phyloP scores from a whole-genome alignment of 768 basidiomycete genomes.

The Pisolithus tinctorius region DNA sequence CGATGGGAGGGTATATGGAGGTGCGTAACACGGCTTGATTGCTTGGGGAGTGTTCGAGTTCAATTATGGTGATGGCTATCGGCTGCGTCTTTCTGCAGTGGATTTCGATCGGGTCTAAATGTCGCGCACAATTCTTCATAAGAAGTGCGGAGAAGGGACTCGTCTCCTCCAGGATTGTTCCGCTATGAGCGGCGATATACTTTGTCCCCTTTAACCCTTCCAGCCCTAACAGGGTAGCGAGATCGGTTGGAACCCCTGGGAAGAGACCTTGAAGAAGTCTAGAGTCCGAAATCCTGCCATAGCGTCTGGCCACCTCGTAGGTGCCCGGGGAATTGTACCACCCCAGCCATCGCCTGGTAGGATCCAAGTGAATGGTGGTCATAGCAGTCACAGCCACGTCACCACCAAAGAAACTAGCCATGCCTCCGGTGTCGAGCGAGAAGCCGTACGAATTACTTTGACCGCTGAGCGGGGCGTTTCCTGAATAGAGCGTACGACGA shows the following conservation, averaged over 20 bases:
- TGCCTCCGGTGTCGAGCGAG: slow-evolving; percentile 11
- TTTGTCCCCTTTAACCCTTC: slow-evolving; percentile 20
- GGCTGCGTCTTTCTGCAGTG: slow-evolving; percentile 10
- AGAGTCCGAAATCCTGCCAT: slow-evolving; percentile 6
- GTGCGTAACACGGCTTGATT: slow-evolving; percentile 8
- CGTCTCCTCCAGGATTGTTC: slow-evolving; percentile 20
- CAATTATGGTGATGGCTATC: slow-evolving; percentile 12
- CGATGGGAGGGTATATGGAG: slow-evolving; percentile 1
- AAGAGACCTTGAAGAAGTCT: slow-evolving; percentile 14
- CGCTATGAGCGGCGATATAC: slow-evolving; percentile 21
- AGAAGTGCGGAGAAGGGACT: slow-evolving; percentile 14
- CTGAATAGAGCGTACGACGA: background rate
- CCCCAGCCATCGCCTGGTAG: slow-evolving; percentile 15
- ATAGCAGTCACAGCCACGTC: slow-evolving; percentile 20
- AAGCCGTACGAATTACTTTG: background rate
- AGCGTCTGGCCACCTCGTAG: slow-evolving; percentile 17
- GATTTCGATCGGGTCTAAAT: slow-evolving; percentile 4
- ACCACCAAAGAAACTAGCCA: slow-evolving; percentile 20
- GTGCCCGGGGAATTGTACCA: slow-evolving; percentile 22
- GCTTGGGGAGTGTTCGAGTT: slow-evolving; percentile 5
- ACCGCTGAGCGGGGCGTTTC: background rate
- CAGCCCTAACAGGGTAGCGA: slow-evolving; percentile 12
- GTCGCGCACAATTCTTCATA: slow-evolving; percentile 18
- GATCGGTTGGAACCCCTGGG: slow-evolving; percentile 8
- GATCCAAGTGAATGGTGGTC: slow-evolving; percentile 14